These are phyloP conservation scores for Globisporangium middletonii DNA, from an alignment of 352 stramenopile species.

Conservation along the genomic window DNA sequence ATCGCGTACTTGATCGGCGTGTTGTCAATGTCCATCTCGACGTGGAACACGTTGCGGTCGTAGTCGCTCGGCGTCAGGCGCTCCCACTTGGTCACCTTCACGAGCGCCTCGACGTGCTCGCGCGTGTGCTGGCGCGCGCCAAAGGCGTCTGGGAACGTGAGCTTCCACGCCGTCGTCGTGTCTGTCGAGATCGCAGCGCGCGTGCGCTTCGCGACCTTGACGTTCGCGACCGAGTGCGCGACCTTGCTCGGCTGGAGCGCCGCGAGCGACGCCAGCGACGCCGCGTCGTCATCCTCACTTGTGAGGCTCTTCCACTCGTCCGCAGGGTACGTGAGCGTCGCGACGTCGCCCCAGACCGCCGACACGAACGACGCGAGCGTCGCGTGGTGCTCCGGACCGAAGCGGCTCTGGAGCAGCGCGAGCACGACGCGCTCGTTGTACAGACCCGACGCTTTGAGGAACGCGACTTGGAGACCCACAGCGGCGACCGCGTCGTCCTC, in stretches of 20 bases:
- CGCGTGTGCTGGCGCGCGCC: constrained; percentile 42
- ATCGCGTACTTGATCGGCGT: constrained; percentile 81
- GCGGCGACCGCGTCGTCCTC: constrained; percentile 43
- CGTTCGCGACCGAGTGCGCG: constrained; percentile 26
- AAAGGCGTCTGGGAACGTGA: constrained; percentile 61
- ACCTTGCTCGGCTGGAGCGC: constrained; percentile 53
- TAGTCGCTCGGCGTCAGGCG: constrained; percentile 77
- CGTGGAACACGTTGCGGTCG: constrained; percentile 82
- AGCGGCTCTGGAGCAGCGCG: constrained; percentile 40
- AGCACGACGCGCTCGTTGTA: constrained; percentile 57
- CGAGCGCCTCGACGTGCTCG: constrained; percentile 65
- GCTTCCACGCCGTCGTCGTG: constrained; percentile 58
- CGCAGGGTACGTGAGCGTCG: constrained; percentile 38
- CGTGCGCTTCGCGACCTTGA: constrained; percentile 30
- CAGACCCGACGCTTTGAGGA: constrained; percentile 51
- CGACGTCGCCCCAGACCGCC: constrained; percentile 54
- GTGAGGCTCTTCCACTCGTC: constrained; percentile 36
- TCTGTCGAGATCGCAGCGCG: constrained; percentile 34
- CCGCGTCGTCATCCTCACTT: constrained; percentile 6
- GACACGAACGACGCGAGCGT: constrained; percentile 50
- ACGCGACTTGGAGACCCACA: constrained; percentile 45
- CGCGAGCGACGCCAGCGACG: constrained; percentile 20
- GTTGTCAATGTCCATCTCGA: constrained; percentile 83
- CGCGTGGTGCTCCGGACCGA: constrained; percentile 31
- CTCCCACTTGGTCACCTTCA: constrained; percentile 73